Conservation (phyloP, 2,329 filamentous ascomycete species). For the Phaeomoniella chlamydospora region DNA sequence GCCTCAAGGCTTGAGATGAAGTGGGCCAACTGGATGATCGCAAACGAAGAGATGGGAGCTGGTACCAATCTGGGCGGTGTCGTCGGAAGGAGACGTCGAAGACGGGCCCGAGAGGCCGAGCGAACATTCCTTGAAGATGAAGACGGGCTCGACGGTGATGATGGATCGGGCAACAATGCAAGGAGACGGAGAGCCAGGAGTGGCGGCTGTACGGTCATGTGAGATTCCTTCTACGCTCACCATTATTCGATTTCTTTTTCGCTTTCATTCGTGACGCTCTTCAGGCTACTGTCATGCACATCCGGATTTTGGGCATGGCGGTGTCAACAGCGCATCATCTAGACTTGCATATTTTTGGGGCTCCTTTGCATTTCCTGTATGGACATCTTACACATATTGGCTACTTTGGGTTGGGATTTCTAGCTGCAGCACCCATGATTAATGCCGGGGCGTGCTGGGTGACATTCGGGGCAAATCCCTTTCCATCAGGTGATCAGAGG, state of each 20-base stretch:
- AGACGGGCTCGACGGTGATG: constrained; percentile 34
- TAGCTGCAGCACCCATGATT: no score
- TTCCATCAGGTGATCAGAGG: no score
- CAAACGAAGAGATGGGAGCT: constrained; percentile 67
- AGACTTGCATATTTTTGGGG: not conserved
- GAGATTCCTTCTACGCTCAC: constrained; percentile 16
- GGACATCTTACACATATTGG: no score
- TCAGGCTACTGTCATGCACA: not conserved
- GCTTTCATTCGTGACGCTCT: not conserved
- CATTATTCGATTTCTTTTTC: no score
- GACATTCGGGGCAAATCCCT: no score
- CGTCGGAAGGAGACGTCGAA: constrained; percentile 53
- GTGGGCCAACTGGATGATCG: constrained; percentile 91
- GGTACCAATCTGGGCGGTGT: constrained; percentile 34
- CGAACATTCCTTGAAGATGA: constrained; percentile 69
- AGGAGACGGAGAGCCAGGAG: constrained; percentile 46
- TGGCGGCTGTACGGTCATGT: constrained; percentile 52
- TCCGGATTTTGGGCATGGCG: not conserved
- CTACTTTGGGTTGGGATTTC: no score
- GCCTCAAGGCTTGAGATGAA: constrained; percentile 73
- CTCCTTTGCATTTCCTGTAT: no score
- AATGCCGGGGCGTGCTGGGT: no score
- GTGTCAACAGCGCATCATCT: not conserved
- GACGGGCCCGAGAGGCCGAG: constrained; percentile 69
- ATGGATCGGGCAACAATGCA: constrained; percentile 17